phyloP scores from a whole-genome alignment of 1,139 yeast genomes.

The Saccharomyces hybrid region DNA sequence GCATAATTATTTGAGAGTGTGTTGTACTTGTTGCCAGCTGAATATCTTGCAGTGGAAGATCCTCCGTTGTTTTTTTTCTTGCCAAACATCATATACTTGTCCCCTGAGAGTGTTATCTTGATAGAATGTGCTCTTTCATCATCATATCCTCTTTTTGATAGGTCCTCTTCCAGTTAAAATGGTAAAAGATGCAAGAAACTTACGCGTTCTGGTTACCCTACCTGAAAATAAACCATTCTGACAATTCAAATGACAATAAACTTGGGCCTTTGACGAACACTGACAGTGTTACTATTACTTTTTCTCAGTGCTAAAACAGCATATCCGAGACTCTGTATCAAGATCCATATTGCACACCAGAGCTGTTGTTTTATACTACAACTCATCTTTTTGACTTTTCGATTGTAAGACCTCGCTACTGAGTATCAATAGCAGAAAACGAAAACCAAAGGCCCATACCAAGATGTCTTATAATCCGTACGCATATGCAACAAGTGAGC shows the following conservation, averaged over 20 bases:
- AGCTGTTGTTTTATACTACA: neutral
- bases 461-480: slow-evolving; percentile 38
- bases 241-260: neutral
- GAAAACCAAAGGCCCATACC: neutral
- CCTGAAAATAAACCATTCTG: neutral
- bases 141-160: neutral
- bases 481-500: slow-evolving; percentile 21
- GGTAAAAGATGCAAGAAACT: neutral
- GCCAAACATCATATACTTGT: slow-evolving; percentile 1
- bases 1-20: slow-evolving; percentile 19
- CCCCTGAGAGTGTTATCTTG: neutral
- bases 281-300: neutral
- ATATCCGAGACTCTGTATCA: neutral
- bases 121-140: neutral
- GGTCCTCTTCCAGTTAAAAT: neutral
- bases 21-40: neutral
- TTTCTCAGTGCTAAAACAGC: neutral
- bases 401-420: neutral
- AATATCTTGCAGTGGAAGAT: slow-evolving; percentile 11
- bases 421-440: slow-evolving; percentile 20
- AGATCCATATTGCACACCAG: neutral
- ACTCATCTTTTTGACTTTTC: neutral
- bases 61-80: slow-evolving; percentile 7
- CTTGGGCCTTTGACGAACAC: neutral
- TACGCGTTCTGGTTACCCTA: neutral